phyloP scores from a whole-genome alignment of 1,284 basidiomycete species.

The Cryptococcus amylolentus region DNA sequence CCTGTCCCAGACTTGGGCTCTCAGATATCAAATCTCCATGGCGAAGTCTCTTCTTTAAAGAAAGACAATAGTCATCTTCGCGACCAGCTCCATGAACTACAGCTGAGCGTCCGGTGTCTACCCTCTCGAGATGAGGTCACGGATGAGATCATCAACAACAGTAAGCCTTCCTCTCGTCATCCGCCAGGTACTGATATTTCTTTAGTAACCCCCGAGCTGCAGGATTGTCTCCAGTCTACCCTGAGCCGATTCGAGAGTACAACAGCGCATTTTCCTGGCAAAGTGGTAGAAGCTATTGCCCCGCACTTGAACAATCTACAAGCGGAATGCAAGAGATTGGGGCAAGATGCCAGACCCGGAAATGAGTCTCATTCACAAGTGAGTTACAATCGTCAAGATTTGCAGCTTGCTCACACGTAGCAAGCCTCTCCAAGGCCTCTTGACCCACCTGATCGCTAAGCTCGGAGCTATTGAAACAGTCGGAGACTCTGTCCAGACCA shows the following conservation, averaged over 20 bases:
- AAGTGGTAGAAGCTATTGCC: background rate
- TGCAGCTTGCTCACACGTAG: background rate
- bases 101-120: constrained; percentile 20
- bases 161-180: constrained; percentile 15
- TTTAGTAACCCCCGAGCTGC: background rate
- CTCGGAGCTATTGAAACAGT: constrained; percentile 19
- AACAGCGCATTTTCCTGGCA: background rate
- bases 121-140: constrained; percentile 31
- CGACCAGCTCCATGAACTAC: constrained; percentile 31
- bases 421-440: constrained; percentile 17
- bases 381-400: background rate
- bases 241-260: background rate
- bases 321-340: background rate
- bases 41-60: background rate
- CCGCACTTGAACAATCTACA: constrained; percentile 3
- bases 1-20: background rate
- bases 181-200: background rate
- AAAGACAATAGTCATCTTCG: constrained; percentile 18
- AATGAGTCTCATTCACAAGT: background rate
- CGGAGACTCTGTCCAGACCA: constrained; percentile 2
- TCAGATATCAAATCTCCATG: background rate
- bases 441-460: constrained; percentile 20
- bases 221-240: background rate
- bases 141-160: constrained; percentile 25
- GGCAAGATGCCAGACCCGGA: background rate